These are phyloP conservation scores for Sporopachydermia quercuum DNA, from an alignment of 805 yeast genomes.

Conservation along the genomic window DNA sequence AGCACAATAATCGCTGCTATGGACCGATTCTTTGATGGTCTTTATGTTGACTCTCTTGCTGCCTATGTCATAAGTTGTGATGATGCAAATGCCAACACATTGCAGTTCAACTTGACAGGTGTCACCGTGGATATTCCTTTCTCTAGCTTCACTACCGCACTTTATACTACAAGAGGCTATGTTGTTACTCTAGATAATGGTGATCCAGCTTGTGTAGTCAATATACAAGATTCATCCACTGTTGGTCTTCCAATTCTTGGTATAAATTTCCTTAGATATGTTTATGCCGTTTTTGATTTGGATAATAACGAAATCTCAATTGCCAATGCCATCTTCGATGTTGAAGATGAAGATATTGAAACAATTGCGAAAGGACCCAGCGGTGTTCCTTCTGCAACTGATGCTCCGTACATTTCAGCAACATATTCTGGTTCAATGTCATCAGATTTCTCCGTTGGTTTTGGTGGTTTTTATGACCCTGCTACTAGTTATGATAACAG, in stretches of 20 bases:
- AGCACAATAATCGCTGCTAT: constrained; percentile 15
- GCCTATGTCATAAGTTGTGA: constrained; percentile 29
- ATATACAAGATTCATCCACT: constrained; percentile 13
- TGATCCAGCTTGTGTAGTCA: constrained; percentile 12
- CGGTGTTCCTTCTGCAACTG: constrained; percentile 17
- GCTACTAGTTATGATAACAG: too few species aligned
- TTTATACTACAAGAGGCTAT: constrained; percentile 6
- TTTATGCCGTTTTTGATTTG: constrained; percentile 53
- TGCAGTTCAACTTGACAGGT: constrained; percentile 38
- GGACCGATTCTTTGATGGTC: constrained; percentile 22
- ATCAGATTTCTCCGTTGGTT: too few species aligned
- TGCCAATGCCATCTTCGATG: constrained; percentile 28
- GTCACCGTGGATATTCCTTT: constrained; percentile 31
- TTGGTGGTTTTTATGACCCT: too few species aligned
- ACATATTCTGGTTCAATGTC: not conserved
- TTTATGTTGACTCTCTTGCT: constrained; percentile 21
- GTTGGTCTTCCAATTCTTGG: constrained; percentile 35
- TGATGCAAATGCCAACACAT: constrained; percentile 9
- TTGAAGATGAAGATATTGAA: constrained; percentile 13
- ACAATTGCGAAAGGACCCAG: constrained; percentile 11
- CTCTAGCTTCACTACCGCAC: constrained; percentile 11
- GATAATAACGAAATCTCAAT: constrained; percentile 40
- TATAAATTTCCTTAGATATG: constrained; percentile 47
- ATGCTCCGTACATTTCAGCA: constrained; percentile 10
- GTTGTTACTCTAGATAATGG: constrained; percentile 10